Evolutionary conservation across 2,329 filamentous ascomycete species (phyloP).

Genomic region (Pestalotiopsis sp.): DNA sequence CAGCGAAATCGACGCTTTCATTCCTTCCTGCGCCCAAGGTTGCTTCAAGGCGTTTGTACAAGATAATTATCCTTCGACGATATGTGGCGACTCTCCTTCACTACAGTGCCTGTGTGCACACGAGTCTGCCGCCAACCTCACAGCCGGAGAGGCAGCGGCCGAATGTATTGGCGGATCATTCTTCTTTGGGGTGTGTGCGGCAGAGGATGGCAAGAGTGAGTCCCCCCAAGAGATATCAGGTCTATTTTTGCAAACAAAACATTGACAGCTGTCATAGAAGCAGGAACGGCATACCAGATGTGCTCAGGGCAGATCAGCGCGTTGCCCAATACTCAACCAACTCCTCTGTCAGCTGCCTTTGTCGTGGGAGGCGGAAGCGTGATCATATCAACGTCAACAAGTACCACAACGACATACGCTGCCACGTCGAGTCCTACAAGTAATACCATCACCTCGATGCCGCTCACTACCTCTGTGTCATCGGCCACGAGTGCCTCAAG

Average conservation of each 20-base stretch:
- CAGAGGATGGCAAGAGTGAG: conserved; percentile 43
- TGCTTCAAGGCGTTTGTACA: conserved; percentile 67
- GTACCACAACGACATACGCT: neutral
- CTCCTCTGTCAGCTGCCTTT: conserved; percentile 58
- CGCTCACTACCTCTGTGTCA: conserved; percentile 15
- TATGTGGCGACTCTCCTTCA: conserved; percentile 53
- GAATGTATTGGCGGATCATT: conserved; percentile 65
- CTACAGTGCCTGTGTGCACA: conserved; percentile 67
- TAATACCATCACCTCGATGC: conserved; percentile 12
- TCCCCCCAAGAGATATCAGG: conserved; percentile 3
- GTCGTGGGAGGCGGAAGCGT: conserved; percentile 35
- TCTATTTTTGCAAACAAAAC: neutral
- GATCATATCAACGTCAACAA: conserved; percentile 16
- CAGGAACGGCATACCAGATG: conserved; percentile 53
- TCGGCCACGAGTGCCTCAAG: conserved; percentile 11
- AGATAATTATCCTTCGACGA: conserved; percentile 55
- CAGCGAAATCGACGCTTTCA: conserved; percentile 25
- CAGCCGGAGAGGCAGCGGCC: conserved; percentile 71
- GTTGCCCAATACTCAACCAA: conserved; percentile 58
- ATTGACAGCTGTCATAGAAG: neutral
- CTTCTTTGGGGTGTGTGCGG: conserved; percentile 52
- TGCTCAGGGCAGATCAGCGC: conserved; percentile 55
- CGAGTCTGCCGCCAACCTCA: conserved; percentile 63
- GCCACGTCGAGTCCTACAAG: neutral
- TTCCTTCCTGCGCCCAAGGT: conserved; percentile 31